Evolutionary conservation across 176 grass and related monocot species (phyloP), one percentile per base, ranked within the genome.

Genomic region (Avena sativa): DNA sequence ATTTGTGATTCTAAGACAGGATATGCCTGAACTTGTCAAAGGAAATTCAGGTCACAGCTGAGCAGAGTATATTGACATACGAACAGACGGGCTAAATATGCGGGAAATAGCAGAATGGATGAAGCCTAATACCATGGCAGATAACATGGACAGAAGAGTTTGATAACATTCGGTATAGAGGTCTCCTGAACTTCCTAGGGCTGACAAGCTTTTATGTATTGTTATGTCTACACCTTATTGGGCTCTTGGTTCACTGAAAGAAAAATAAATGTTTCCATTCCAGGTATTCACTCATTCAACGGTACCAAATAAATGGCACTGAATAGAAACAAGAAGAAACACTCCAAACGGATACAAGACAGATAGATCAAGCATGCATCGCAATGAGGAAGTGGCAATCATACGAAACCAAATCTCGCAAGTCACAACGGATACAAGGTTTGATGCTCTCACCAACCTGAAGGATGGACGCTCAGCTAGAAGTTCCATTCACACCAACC

Each of bases 401-500:
- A 71, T 53, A 79, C 17, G 6, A 61, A 63, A 30, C 44, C 13
- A 13, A 81, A 69, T 80, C 34, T 58, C 63, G 48, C 19, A 19
- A 38, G 36, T 28, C 36, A 38, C 36, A 38, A 38, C 36, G 36
- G 36, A 38, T 38, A 38, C 36, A 38, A 38, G 36, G 36, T 38
- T 38, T 38, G 36, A 38, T 38, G 36, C 56, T 65, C 84, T 70
- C 76, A 87, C 89, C 80, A 73, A 90, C 64, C 73, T 75, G 56
- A 28, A 75, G 17, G 52, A 76, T 2, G 60, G 12, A n/a, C 12
- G 9, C 8, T 79, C 50, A 72, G 49, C 6, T 28, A 83, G 78
- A 11, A 50, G 62, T 44, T 68, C 50, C 73, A 82, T 30, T 76
- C 56, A 71, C 80, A 73, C 74, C 80, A 83, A 57, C 76, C 73